Evolutionary conservation across 257 asterid genomes (phyloP), one percentile per base, ranked within the genome.

Genomic region (Coffea canephora): DNA sequence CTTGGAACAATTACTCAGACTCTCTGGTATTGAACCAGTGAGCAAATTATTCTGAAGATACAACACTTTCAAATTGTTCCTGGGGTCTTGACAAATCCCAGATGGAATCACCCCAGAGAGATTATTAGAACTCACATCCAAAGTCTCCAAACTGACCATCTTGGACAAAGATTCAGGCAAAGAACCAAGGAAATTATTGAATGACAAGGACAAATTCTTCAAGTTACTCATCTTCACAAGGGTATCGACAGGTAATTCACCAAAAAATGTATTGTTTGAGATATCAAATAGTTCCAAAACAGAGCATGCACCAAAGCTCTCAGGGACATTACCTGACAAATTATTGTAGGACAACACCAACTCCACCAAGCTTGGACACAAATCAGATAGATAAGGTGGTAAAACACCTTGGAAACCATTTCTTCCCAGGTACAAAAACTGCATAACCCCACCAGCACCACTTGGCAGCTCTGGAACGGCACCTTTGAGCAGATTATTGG

Each of bases 101-200:
- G 85, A 73, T 48, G 98, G 99, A 66, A 95, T 84, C 79, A 77
- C 25, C 19, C 99, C 98, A 13, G 92, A 82, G 3, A 95, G 31
- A 79, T 85, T 92, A 78, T 95, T 95, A 62, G 98, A 92, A 80
- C 98, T 92, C 91, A 91, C 87, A 87, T 95, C 99, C 79, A 95
- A 84, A 43, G 83, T 83, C 90, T 92, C 97, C 84, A 95, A 83
- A 71, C 71, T 75, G 21, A 77, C 89, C 84, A 91, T 43, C 49
- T 83, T 84, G 11, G 94, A 91, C 68, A 93, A 76, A 16, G 98
- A 90, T 82, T 92, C 93, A 23, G 99, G 87, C 84, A 95, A 79
- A 18, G n/a, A 81, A 74, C 99, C 99, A 49, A 59, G 80, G 71
- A 95, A 95, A 73, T 85, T 81, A 82, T 95, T 93, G 90, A 88